Evolutionary conservation across 2,329 filamentous ascomycete species (phyloP).

Genomic region (Beauveria medogensis): DNA sequence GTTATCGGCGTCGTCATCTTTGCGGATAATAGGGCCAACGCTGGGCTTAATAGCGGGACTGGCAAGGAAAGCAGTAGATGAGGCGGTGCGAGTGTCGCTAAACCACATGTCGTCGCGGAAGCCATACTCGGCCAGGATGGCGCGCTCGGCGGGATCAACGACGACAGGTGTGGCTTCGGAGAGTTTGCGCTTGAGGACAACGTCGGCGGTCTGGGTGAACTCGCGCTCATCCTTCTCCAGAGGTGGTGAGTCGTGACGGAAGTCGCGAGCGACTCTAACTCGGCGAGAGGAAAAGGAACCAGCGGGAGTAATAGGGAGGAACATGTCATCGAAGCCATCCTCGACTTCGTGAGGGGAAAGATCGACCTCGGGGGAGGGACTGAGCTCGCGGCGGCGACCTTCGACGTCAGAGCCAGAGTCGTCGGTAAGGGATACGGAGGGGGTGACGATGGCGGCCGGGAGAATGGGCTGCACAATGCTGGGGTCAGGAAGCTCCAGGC

Average conservation of each 20-base stretch:
- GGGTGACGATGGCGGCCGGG: slow-evolving; percentile 59
- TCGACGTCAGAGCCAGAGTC: slow-evolving; percentile 56
- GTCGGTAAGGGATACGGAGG: slow-evolving; percentile 61
- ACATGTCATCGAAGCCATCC: slow-evolving; percentile 53
- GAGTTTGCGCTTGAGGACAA: slow-evolving; percentile 61
- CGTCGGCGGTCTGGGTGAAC: slow-evolving; percentile 91
- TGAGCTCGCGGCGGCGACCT: slow-evolving; percentile 62
- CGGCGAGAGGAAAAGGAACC: slow-evolving; percentile 51
- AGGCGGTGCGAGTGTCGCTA: slow-evolving; percentile 33
- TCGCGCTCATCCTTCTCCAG: slow-evolving; percentile 93
- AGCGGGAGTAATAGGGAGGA: slow-evolving; percentile 53
- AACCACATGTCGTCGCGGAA: slow-evolving; percentile 46
- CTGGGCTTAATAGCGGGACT: slow-evolving; percentile 44
- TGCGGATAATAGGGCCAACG: slow-evolving; percentile 22
- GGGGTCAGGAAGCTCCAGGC: slow-evolving; percentile 63
- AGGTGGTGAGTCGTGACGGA: slow-evolving; percentile 72
- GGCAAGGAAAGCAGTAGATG: slow-evolving; percentile 38
- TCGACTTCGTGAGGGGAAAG: slow-evolving; percentile 82
- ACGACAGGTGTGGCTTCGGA: slow-evolving; percentile 30
- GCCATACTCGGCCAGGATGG: slow-evolving; percentile 24
- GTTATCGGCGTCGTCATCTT: slow-evolving; percentile 31
- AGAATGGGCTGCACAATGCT: slow-evolving; percentile 22
- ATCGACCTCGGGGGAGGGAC: slow-evolving; percentile 88
- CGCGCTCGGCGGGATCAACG: slow-evolving; percentile 24
- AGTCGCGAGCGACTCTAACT: slow-evolving; percentile 30